Base-by-base conservation (phyloP, 805 yeast species). In the Saccharomycopsis capsularis region DNA sequence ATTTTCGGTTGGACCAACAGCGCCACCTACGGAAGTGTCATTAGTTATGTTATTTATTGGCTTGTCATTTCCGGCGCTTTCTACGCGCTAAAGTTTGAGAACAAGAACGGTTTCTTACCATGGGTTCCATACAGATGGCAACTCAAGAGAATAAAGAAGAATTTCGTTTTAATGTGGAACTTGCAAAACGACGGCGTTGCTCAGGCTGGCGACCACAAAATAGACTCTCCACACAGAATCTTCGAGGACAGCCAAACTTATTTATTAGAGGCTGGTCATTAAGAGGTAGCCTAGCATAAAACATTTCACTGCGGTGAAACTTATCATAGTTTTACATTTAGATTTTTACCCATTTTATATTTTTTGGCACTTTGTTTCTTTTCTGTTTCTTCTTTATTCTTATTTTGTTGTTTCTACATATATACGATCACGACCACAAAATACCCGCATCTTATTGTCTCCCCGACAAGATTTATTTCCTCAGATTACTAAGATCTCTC, bases 1-100 rank as follows among this genome's bases (percentile, higher is more conserved):
- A 70, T 89, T 3, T 73, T 89, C 44, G 97, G 97, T 1, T 89
- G 97, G 97, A 88, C 93, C 13, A 89, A 89, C 63, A 79, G 90
- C 55, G 96, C 96, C 2, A 89, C 97, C 0, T 86, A 83, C 60
- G 95, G 95, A 3, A 85, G 95, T 19, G 89, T 89, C 0, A 63
- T 74, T 3, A 76, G 89, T 44, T 89, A 89, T 66, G 74, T 76
- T 53, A 48, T 71, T 0, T 89, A 82, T 63, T 89, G 96, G 97
- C 27, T 68, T 1, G 62, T 66, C 3, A 62, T 76, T 2, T 67
- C 75, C 23, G 50, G 51, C 2, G 71, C 78, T 6, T 69, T 82
- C 25, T 55, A 65, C 1, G 55, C 71, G 50, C 63, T 86, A 46
- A 64, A 66, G 44, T 60, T 68, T 23, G 85, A 81, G 56, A 86